Evolutionary conservation across 139 green algal genomes (phyloP).

Genomic region (Chlorella sp.): DNA sequence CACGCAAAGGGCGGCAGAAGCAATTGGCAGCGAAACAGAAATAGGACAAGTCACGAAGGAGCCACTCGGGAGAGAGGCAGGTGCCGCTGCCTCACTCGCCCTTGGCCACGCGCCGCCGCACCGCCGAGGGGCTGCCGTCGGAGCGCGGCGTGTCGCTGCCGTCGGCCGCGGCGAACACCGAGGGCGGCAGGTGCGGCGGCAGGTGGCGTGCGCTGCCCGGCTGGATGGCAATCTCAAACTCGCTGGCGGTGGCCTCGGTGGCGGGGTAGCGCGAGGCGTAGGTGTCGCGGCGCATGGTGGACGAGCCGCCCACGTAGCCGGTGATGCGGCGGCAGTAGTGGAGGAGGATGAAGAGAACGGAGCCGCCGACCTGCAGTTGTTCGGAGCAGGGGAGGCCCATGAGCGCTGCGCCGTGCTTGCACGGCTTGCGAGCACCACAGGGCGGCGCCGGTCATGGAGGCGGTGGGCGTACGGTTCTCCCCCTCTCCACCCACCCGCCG

Average conservation of each 20-base stretch:
- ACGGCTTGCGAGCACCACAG: background rate
- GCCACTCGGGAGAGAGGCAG: too few species aligned
- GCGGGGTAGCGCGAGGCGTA: too few species aligned
- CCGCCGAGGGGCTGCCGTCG: conserved; percentile 12
- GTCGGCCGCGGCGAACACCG: background rate
- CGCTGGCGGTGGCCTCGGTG: conserved; percentile 6
- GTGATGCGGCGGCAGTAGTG: conserved; percentile 24
- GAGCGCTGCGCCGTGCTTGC: background rate
- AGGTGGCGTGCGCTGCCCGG: conserved; percentile 13
- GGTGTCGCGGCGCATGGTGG: too few species aligned
- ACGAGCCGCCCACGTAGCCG: too few species aligned
- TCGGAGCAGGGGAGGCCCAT: background rate
- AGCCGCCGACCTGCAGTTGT: conserved; percentile 21
- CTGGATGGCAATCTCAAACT: conserved; percentile 29
- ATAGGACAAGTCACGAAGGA: too few species aligned
- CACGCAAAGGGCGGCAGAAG: too few species aligned
- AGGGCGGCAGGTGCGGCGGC: background rate
- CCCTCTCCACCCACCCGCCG: too few species aligned
- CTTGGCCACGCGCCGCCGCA: conserved; percentile 22
- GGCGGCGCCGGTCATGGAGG: background rate
- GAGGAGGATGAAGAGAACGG: conserved; percentile 20
- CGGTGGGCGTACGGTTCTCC: too few species aligned
- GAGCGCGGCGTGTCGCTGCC: conserved; percentile 24
- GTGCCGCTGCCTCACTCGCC: too few species aligned
- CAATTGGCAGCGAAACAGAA: too few species aligned